A percentile compares a stretch with the other conserved stretches of the same genome.
Conservation (phyloP, 306 rosid genomes). For the Rubus parviflorus region DNA sequence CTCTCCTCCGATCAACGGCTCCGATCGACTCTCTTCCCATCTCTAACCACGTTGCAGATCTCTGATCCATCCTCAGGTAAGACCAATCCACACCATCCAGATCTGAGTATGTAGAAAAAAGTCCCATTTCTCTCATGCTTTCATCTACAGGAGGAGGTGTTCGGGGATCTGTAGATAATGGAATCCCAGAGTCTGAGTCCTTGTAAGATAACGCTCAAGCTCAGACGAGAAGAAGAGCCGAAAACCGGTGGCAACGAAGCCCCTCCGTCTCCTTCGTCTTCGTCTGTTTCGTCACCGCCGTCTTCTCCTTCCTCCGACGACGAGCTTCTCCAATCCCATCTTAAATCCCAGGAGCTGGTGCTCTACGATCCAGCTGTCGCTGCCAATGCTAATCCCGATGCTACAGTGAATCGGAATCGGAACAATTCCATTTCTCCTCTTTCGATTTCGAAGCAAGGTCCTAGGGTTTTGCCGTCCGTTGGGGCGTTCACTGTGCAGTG, state of each 20-base stretch:
- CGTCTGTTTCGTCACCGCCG: slow-evolving; percentile 37
- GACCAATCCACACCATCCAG: too few relatives aligned
- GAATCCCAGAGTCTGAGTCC: slow-evolving; percentile 2
- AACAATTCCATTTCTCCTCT: slow-evolving; percentile 6
- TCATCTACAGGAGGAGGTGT: background rate
- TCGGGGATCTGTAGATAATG: slow-evolving; percentile 11
- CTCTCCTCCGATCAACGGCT: too few relatives aligned
- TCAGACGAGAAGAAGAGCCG: slow-evolving; percentile 26
- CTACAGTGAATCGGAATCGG: background rate
- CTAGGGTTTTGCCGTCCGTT: slow-evolving; percentile 68
- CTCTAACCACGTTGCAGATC: too few relatives aligned
- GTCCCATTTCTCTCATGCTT: too few relatives aligned
- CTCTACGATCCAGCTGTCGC: slow-evolving; percentile 53
- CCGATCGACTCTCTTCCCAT: too few relatives aligned
- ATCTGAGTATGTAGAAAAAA: too few relatives aligned
- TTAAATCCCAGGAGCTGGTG: slow-evolving; percentile 55
- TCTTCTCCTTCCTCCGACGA: slow-evolving; percentile 50
- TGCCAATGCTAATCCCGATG: slow-evolving; percentile 23
- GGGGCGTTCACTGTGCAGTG: slow-evolving; percentile 92
- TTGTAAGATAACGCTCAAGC: slow-evolving; percentile 39
- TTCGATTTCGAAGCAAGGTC: slow-evolving; percentile 24
- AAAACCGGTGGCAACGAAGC: slow-evolving; percentile 26
- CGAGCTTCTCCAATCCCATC: slow-evolving; percentile 41
- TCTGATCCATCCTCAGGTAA: too few relatives aligned
- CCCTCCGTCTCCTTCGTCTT: slow-evolving; percentile 34